Conservation (phyloP, 495 filamentous ascomycete genomes). For the Parathielavia appendiculata region DNA sequence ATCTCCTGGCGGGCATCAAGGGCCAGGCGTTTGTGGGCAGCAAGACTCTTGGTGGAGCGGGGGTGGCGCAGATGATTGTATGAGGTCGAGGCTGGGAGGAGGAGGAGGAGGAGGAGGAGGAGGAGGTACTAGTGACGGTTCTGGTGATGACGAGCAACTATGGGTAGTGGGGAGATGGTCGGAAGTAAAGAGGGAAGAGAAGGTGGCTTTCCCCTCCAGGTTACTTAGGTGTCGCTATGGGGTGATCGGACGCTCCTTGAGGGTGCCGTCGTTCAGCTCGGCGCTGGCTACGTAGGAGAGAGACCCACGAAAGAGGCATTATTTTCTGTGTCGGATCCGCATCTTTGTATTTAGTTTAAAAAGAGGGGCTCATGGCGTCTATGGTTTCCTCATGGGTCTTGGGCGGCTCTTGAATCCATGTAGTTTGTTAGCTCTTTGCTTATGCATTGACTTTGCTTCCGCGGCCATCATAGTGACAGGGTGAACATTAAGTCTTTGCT, state of each 20-base stretch:
- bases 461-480: not conserved
- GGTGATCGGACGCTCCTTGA: too few relatives aligned
- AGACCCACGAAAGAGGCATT: constrained; percentile 9
- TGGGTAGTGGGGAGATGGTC: not conserved
- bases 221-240: too few relatives aligned
- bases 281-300: not conserved
- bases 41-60: constrained; percentile 93
- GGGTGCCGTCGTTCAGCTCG: not conserved
- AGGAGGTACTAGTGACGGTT: not conserved
- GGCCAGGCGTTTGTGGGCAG: constrained; percentile 92
- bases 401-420: not conserved
- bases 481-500: not conserved
- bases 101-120: not conserved
- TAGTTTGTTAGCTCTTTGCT: not conserved
- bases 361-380: constrained; percentile 17
- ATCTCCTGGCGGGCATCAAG: constrained; percentile 77
- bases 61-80: constrained; percentile 98
- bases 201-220: too few relatives aligned
- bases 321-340: constrained; percentile 7
- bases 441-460: not conserved
- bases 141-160: not conserved
- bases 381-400: constrained; percentile 9
- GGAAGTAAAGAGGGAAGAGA: too few relatives aligned
- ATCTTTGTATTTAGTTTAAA: constrained; percentile 9
- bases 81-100: constrained; percentile 37